Evolutionary conservation across 164 flowering plant genomes (phyloP), one percentile per base, ranked within the genome.

Genomic region (Stephania japonica): DNA sequence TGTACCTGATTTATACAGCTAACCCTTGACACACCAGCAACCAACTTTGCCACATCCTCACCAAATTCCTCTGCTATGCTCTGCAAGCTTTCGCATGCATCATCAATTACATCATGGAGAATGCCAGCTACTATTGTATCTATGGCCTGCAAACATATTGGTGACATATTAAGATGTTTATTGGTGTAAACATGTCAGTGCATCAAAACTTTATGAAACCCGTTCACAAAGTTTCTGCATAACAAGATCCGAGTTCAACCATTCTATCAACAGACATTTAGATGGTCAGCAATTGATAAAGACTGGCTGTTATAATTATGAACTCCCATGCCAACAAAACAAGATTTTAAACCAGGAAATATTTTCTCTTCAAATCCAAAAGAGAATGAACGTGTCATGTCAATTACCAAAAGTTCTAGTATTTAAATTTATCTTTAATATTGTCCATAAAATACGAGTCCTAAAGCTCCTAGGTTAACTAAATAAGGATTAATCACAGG

Each of bases 31-130:
- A 92, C 97, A 61, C 95, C 92, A 78, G 93, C 90, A 42, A 94
- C 97, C 82, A 94, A 78, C 78, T 80, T 88, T 69, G 91, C 93
- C 24, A 94, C 93, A 79, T 92, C 98, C 72, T 84, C 80, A 65
- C 90, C 97, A 81, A 94, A 94, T 64, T 83, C 87, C 79, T 84
- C 85, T 79, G 89, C 89, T 72, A 94, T 80, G 75, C 81, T 81
- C 25, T 72, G 75, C 79, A 92, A 73, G 70, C 76, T 87, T 82
- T 86, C 85, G 76, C 87, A 70, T 50, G 97, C 85, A 75, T 92
- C 98, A 79, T 94, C 98, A 72, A 94, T 83, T 68, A 92, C 91
- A 76, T 94, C 98, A 84, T 94, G 98, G 14, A 94, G 95, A 85
- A 94, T 88, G 27, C 97, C 98, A 75, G 97, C 93, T 42, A 94